Evolutionary conservation across 345 rosid species (phyloP).

Genomic region (Eucalyptus grandis): DNA sequence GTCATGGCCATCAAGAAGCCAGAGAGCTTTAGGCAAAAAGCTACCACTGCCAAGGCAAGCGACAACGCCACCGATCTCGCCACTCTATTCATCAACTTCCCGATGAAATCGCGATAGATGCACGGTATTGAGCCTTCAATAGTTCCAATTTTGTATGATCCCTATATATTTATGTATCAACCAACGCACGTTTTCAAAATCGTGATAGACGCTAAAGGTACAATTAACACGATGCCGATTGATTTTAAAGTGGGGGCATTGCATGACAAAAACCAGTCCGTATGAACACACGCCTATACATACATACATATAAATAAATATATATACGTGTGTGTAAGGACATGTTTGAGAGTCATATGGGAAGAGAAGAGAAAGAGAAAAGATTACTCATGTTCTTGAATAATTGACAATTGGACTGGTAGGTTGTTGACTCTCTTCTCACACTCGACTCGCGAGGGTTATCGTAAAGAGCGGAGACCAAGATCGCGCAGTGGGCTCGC

Average conservation of each 20-base stretch:
- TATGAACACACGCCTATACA: too few species aligned
- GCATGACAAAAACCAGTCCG: neutral
- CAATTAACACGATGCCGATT: neutral
- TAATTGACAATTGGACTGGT: neutral
- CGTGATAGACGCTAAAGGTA: neutral
- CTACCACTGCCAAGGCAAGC: too few species aligned
- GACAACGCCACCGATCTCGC: too few species aligned
- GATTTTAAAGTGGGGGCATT: neutral
- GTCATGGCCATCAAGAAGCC: too few species aligned
- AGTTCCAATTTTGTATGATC: too few species aligned
- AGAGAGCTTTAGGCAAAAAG: too few species aligned
- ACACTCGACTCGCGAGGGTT: constrained; percentile 5
- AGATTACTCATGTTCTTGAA: neutral
- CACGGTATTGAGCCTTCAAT: too few species aligned
- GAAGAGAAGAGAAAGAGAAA: neutral
- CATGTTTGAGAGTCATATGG: neutral
- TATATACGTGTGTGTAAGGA: neutral
- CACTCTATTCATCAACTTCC: too few species aligned
- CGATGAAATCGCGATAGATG: too few species aligned
- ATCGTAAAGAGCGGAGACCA: constrained; percentile 4
- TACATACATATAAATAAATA: too few species aligned
- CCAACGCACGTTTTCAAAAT: too few species aligned
- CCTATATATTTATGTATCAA: too few species aligned
- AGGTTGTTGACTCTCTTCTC: neutral
- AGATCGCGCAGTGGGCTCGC: constrained; percentile 19